Base-by-base conservation (phyloP, 345 rosid species). In the Salix arbutifolia region DNA sequence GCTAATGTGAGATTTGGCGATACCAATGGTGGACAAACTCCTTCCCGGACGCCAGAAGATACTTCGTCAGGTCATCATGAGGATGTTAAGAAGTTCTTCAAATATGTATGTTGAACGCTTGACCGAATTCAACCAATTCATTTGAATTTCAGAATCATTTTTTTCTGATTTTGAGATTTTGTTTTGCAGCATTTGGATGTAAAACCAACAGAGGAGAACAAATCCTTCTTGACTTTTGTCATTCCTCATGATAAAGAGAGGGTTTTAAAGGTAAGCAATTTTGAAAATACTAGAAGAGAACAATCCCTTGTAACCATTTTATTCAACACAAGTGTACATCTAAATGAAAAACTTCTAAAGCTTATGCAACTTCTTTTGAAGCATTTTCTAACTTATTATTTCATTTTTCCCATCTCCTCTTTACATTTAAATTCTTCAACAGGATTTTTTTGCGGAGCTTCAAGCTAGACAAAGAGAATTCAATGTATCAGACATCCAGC, bases 211-310 rank as follows among this genome's bases (percentile, higher is more conserved):
- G 93, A 93, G 83, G 96, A 95, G 86, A 89, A 79, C 66, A 90
- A 76, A 82, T 71, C 93, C 28, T 95, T 88, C 85, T 79, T 90
- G 83, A 91, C 97, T 37, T 95, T 84, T 56, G 92, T 95, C 77
- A 91, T 95, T 81, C 96, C 99, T 40, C 97, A 87, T 69, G 91
- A 88, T 44, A 85, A 85, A 82, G 99, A 93, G 86, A 82, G 81
- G 70, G 86, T 83, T 75, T 65, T 95, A 83, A 89, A 86, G 3
- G 97, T 90, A 85, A 89, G 76, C 72, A 74, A 46, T 60, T 72
- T 42, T 48, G 69, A 42, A 33, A 33, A 33, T 33, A 33, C 37
- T 5, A 33, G 37, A 33, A 33, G 37, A 33, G 37, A 33, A 33
- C 37, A 33, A 33, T 33, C 37, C 37, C 37, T 33, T 33, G 37